Base-by-base conservation (phyloP, 345 rosid genomes). In the Eutrema japonicum region DNA sequence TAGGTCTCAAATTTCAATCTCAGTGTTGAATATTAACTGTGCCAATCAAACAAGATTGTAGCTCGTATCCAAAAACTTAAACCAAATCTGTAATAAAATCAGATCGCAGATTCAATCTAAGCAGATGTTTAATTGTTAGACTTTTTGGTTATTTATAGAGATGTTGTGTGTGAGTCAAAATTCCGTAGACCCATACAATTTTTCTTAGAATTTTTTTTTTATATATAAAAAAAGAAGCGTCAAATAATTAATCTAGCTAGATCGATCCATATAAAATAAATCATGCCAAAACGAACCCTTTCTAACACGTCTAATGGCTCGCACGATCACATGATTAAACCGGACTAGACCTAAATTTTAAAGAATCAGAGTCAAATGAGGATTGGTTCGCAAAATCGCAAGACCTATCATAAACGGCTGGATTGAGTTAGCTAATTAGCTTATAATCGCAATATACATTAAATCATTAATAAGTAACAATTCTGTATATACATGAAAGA, bases 351-450 rank as follows among this genome's bases (percentile, higher is more conserved):
- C 27, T 37, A 30, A 37, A 27, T 42, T 61, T 0, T n/a, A 29
- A 63, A 30, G n/a, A 63, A 43, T 30, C 67, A 63, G 37, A 38
- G 16, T 61, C 37, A 8, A 27, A 8, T 61, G 50, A 61, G 18
- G 22, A n/a, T 29, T 61, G 37, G 65, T 60, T 14, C 14, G 13
- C 29, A 18, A 40, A 59, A 12, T 18, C 10, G 22, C 36, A 26
- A 1, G 49, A 60, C 49, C 55, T 12, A 54, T 55, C 53, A 26
- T 47, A 27, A 69, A 45, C n/a, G 10, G 10, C 14, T 48, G 27
- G 53, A 6, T 45, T 33, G 29, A 46, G 46, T 57, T 57, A 57
- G 48, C 48, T 59, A 58, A 4, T 51, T 52, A 30, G 59, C 27
- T 50, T 32, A 50, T 50, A 68, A 30, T 14, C 27, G 3, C 22